These are phyloP conservation scores for Chloranthus sessilifolius DNA, from an alignment of 164 flowering plant genomes.

Conservation along the genomic window DNA sequence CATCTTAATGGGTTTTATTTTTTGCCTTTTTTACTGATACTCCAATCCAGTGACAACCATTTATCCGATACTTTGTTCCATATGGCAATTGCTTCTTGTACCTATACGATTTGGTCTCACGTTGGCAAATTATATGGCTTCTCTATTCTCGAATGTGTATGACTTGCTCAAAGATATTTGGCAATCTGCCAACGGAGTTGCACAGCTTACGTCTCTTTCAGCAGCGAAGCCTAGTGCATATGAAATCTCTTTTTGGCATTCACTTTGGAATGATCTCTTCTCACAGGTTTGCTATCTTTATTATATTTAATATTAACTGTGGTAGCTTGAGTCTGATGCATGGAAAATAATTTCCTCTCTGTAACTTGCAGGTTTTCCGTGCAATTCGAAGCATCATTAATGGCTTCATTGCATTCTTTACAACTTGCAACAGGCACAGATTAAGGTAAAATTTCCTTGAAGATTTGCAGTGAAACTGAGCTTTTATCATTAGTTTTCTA, in stretches of 20 bases:
- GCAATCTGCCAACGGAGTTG: not conserved
- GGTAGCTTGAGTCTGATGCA: not conserved
- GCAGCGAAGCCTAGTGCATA: constrained; percentile 6
- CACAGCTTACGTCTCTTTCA: constrained; percentile 2
- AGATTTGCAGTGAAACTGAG: too few relatives aligned
- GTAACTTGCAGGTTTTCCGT: constrained; percentile 14
- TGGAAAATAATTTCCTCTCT: not conserved
- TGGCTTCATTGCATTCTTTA: constrained; percentile 14
- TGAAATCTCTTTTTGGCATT: constrained; percentile 12
- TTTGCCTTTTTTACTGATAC: not conserved
- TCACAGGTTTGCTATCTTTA: constrained; percentile 7
- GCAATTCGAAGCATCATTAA: constrained; percentile 17
- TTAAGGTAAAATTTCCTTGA: too few relatives aligned
- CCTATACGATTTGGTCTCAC: constrained; percentile 20
- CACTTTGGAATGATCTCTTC: constrained; percentile 19
- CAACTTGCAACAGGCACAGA: constrained; percentile 21
- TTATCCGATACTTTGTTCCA: constrained; percentile 15
- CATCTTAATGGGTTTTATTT: not conserved
- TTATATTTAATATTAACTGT: too few relatives aligned
- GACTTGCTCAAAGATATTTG: constrained; percentile 11
- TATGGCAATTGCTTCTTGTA: constrained; percentile 18
- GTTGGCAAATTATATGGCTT: constrained; percentile 15
- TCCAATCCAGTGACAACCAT: constrained; percentile 14
- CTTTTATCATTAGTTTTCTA: too few relatives aligned
- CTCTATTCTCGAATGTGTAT: constrained; percentile 14